Base-by-base conservation (phyloP, 768 basidiomycete species). In the Pleurotus sapidus region DNA sequence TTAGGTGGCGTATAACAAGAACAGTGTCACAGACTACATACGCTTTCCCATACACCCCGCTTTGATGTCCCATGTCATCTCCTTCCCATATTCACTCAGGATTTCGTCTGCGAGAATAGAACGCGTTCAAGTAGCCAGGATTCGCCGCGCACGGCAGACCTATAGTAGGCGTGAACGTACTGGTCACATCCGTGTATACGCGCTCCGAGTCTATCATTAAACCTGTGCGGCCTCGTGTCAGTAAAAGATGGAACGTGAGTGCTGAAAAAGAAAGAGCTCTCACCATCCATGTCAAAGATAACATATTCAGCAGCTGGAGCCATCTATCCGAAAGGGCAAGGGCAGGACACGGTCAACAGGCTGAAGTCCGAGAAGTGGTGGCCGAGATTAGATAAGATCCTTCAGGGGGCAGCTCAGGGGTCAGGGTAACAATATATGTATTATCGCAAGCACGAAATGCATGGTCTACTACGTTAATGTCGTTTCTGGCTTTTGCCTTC, bases 21-120 rank as follows among this genome's bases (percentile, higher is more conserved):
- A n/a, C n/a, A n/a, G n/a, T n/a, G 11, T 4, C 30, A 30, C 27
- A 17, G 15, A 15, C 40, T n/a, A 57, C 61, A 23, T 27, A 91
- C 91, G 83, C 76, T 88, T 90, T 55, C 92, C 92, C 92, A 93
- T 94, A 57, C 89, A 82, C 0, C 87, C 89, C n/a, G 89, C 86
- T 66, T 93, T 93, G 57, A 93, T 91, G 57, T 90, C 87, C 91
- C 91, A 93, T 3, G 89, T 89, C 87, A 94, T 90, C 60, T 82
- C 72, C 59, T 84, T 86, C 24, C 89, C 91, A 64, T 88, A 86
- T 9, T 75, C 77, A 15, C 77, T 82, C 17, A 95, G 82, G 50
- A 93, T 86, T 24, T 83, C 78, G 72, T 93, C 91, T 89, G 61
- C 58, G 17, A 61, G 18, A 55, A 34, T 34, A 34, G 30, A 34